phyloP scores from a whole-genome alignment of 2,329 filamentous ascomycete genomes.

The Cladosporium cucumerinum region DNA sequence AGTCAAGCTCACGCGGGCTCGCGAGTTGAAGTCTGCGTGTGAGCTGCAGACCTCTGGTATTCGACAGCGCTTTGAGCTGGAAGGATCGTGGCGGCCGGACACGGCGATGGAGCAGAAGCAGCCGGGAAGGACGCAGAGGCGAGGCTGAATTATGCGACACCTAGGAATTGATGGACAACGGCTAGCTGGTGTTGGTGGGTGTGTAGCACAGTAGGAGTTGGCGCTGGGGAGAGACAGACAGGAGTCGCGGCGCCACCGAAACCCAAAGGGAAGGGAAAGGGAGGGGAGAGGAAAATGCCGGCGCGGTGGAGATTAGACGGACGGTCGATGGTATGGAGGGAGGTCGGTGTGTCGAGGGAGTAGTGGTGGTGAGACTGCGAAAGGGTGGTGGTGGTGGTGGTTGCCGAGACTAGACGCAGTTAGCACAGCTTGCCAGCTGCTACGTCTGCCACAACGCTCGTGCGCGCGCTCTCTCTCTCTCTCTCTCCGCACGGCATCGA shows the following conservation, averaged over 20 bases:
- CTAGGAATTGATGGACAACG: slow-evolving; percentile 1
- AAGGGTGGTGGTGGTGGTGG: neutral
- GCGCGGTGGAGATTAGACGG: neutral
- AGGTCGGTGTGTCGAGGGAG: neutral
- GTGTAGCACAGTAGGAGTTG: slow-evolving; percentile 14
- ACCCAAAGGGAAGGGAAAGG: neutral
- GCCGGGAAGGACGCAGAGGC: neutral
- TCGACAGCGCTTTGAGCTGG: neutral
- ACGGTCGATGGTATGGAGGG: neutral
- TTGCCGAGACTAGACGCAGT: neutral
- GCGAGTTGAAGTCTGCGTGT: neutral
- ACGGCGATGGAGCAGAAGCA: neutral
- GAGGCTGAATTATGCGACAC: slow-evolving; percentile 1
- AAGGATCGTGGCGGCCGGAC: slow-evolving; percentile 6
- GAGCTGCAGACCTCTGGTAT: neutral
- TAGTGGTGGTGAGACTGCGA: neutral
- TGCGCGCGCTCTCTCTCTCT: no score
- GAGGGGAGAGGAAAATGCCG: neutral
- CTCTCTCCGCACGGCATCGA: neutral
- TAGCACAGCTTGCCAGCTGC: neutral
- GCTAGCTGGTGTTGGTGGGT: slow-evolving; percentile 1
- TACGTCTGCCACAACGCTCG: neutral
- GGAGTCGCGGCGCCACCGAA: slow-evolving; percentile 14
- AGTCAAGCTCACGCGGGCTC: slow-evolving; percentile 7
- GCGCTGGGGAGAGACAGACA: slow-evolving; percentile 1